Conservation (phyloP, 148 eudicot genomes). For the Amaranthus hypochondriacus region DNA sequence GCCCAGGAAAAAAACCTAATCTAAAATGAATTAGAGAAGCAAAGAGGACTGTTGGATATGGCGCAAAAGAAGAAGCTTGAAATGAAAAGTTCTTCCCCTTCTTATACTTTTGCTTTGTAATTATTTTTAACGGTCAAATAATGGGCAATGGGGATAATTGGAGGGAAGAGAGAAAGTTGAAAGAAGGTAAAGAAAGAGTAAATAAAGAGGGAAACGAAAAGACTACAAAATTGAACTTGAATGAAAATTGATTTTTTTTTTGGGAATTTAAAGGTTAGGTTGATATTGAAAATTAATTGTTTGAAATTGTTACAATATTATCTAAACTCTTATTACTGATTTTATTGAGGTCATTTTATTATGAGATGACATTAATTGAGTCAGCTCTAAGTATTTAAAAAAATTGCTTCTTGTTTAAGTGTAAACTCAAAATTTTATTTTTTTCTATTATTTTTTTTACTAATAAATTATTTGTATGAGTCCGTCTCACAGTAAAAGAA, state of each 20-base stretch:
- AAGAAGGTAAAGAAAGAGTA: slow-evolving; percentile 3
- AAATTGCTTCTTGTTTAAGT: no score
- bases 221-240: background rate
- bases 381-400: no score
- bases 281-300: background rate
- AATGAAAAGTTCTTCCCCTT: background rate
- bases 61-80: slow-evolving; percentile 7
- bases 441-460: no score
- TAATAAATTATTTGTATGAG: no score
- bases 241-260: background rate
- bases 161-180: background rate
- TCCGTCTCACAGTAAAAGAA: no score
- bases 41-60: slow-evolving; percentile 17
- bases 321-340: no score
- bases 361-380: no score
- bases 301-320: background rate
- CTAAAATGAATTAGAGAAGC: background rate
- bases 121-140: slow-evolving; percentile 13
- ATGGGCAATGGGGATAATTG: background rate
- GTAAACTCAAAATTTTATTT: no score
- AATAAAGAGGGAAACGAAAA: background rate
- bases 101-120: background rate
- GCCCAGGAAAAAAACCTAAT: slow-evolving; percentile 20
- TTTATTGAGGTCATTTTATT: no score
- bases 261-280: background rate